Conservation (phyloP, 2,329 filamentous ascomycete genomes). For the Aspergillus alliaceus region DNA sequence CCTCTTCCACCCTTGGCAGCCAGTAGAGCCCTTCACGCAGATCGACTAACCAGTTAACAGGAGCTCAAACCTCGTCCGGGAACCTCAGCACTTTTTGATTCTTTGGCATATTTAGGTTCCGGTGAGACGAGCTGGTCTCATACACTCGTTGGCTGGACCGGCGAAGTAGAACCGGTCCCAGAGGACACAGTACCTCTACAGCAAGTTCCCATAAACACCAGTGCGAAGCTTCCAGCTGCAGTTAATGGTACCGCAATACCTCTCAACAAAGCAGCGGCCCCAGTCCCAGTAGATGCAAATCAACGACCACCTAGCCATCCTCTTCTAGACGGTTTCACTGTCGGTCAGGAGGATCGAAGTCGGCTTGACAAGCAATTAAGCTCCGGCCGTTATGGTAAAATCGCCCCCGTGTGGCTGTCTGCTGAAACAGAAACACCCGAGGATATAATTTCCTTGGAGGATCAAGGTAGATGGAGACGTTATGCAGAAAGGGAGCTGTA, state of each 20-base stretch:
- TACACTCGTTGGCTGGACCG: conserved; percentile 91
- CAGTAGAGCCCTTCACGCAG: neutral
- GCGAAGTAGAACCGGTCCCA: conserved; percentile 66
- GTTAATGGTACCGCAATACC: conserved; percentile 41
- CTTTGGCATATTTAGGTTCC: conserved; percentile 85
- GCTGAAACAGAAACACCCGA: conserved; percentile 72
- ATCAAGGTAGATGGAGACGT: conserved; percentile 82
- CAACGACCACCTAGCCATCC: conserved; percentile 58
- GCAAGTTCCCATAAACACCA: conserved; percentile 28
- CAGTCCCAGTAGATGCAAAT: conserved; percentile 69
- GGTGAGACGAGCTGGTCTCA: conserved; percentile 83
- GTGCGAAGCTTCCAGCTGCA: conserved; percentile 27
- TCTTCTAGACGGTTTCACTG: conserved; percentile 66
- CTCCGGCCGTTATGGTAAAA: conserved; percentile 72
- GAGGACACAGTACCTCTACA: conserved; percentile 30
- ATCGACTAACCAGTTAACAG: conserved; percentile 44
- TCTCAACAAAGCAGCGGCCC: conserved; percentile 74
- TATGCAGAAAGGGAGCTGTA: conserved; percentile 93
- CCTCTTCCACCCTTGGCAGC: neutral
- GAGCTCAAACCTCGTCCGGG: conserved; percentile 75
- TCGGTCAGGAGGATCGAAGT: conserved; percentile 68
- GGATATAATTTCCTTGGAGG: conserved; percentile 69
- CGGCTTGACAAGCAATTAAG: conserved; percentile 73
- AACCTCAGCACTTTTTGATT: conserved; percentile 89
- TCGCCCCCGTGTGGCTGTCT: conserved; percentile 84